Base-by-base conservation (phyloP, 129 eudicot species). In the Chrysanthemum makinoi region DNA sequence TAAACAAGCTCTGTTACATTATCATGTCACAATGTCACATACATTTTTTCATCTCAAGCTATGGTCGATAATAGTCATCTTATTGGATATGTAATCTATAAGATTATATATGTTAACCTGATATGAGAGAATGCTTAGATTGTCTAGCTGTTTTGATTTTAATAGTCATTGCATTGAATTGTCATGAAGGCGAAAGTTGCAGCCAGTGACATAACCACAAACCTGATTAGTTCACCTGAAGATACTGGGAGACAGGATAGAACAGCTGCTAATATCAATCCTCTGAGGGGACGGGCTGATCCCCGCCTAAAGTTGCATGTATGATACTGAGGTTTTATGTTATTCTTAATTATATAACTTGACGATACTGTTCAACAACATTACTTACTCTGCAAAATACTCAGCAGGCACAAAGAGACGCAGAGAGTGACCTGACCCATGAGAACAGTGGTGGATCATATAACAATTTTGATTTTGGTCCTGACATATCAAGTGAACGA, bases 111-210 rank as follows among this genome's bases (percentile, higher is more conserved):
- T 39, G 46, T 39, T 39, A 39, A 39, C 46, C 46, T 39, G 46
- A 39, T 39, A 39, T 39, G 46, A 7, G 46, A 39, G 0, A 39
- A 39, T 39, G 46, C 10, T 39, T 39, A 39, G 46, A 39, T 39
- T 39, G 46, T 39, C 46, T 39, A 12, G 53, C 28, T 49, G 17
- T 10, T 22, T 30, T 22, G 14, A 14, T 26, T 16, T 61, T 35
- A 10, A n/a, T 48, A 35, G 26, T 80, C 17, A 50, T 63, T 28
- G 18, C 48, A 22, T 28, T 68, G 44, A 61, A 58, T 62, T 56
- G n/a, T 74, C 66, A 51, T 87, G 85, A 77, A 90, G 97, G 86
- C 60, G 33, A 87, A 82, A 81, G 89, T 77, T 66, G 61, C 79
- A 22, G 68, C 84, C 62, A 66, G 64, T 65, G 86, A 90, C 54